Evolutionary conservation across 345 rosid species (phyloP).

Genomic region (Pelargonium nanum): DNA sequence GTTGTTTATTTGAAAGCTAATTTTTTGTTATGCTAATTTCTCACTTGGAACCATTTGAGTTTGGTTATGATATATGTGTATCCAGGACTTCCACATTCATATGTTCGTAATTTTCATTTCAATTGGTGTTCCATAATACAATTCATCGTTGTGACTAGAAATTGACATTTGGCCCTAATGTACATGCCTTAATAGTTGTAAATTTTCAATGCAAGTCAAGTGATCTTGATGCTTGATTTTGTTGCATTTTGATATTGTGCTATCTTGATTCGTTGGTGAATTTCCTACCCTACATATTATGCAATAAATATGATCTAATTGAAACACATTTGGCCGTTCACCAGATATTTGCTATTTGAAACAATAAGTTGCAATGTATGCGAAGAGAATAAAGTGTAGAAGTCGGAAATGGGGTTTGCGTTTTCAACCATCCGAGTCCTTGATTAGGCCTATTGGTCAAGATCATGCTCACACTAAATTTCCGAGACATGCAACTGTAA

Average conservation of each 20-base stretch:
- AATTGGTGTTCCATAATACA: too few relatives aligned
- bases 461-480: constrained; percentile 26
- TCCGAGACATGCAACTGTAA: constrained; percentile 16
- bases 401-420: constrained; percentile 51
- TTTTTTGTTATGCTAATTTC: not conserved
- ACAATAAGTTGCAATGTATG: constrained; percentile 47
- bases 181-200: too few relatives aligned
- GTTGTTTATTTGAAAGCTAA: not conserved
- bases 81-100: too few relatives aligned
- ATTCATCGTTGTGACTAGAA: too few relatives aligned
- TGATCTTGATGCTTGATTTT: too few relatives aligned
- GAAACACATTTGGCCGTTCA: not conserved
- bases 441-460: constrained; percentile 25
- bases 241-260: too few relatives aligned
- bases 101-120: too few relatives aligned
- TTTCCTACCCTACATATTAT: too few relatives aligned
- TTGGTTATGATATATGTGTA: not conserved
- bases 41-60: not conserved
- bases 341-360: not conserved
- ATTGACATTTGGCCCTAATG: too few relatives aligned
- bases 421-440: constrained; percentile 37
- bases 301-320: not conserved
- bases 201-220: too few relatives aligned
- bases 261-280: too few relatives aligned
- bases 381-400: constrained; percentile 46